Percentiles rank a stretch among this genome's conserved stretches.
These are phyloP conservation scores for Fomitiporia mediterranea DNA, from an alignment of 1,284 basidiomycete genomes.

Conservation along the genomic window DNA sequence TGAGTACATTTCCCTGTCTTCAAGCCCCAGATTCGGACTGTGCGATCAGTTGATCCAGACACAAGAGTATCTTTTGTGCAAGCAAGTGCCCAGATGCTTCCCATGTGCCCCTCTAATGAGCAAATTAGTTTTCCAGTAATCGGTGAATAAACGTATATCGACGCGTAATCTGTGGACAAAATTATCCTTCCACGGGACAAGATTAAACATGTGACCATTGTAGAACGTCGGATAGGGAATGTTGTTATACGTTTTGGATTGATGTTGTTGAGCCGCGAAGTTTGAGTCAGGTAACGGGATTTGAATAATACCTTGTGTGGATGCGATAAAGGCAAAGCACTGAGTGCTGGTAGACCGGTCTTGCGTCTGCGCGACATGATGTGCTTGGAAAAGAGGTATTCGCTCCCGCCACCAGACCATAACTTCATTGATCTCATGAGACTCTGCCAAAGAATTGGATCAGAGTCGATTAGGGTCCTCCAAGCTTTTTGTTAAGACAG, in stretches of 20 bases:
- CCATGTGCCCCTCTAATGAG: constrained; percentile 84
- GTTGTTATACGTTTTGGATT: constrained; percentile 71
- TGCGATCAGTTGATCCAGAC: constrained; percentile 91
- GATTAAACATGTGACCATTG: constrained; percentile 90
- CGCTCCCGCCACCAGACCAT: constrained; percentile 80
- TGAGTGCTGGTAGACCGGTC: constrained; percentile 36
- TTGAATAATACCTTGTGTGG: constrained; percentile 87
- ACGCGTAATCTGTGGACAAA: constrained; percentile 90
- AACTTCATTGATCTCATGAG: constrained; percentile 72
- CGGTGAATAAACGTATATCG: constrained; percentile 89
- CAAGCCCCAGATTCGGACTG: constrained; percentile 91
- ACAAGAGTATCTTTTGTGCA: constrained; percentile 83
- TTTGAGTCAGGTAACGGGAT: constrained; percentile 72
- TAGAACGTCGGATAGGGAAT: constrained; percentile 83
- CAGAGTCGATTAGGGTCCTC: constrained; percentile 79
- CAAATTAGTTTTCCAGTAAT: constrained; percentile 70
- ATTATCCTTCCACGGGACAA: constrained; percentile 93
- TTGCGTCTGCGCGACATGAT: constrained; percentile 55
- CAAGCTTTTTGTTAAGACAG: too few relatives aligned
- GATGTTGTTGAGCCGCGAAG: constrained; percentile 72
- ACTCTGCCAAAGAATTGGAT: constrained; percentile 80
- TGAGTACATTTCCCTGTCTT: constrained; percentile 77
- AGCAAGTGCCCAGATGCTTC: constrained; percentile 93
- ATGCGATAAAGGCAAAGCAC: constrained; percentile 61
- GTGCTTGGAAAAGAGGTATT: constrained; percentile 63